Base-by-base conservation (phyloP, 345 rosid species). In the Brassica cretica region DNA sequence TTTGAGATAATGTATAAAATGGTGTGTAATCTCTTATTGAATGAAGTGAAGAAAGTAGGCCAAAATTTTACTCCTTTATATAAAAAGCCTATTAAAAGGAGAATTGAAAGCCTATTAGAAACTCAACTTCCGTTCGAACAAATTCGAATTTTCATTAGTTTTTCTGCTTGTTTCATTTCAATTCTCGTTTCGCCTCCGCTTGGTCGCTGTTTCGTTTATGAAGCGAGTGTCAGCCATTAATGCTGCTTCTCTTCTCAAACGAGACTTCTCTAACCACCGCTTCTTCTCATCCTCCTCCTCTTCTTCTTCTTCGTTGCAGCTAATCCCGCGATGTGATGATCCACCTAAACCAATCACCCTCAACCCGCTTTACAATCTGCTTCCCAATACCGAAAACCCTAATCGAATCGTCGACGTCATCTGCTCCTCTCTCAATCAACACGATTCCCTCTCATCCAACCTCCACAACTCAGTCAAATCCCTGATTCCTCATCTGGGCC, bases 371-470 rank as follows among this genome's bases (percentile, higher is more conserved):
- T 87, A 84, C 80, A 71, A 82, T 72, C 72, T 91, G 68, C 90
- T 89, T 63, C 89, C 96, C 5, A 75, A 75, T 2, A 83, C 87
- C 46, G 86, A 74, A 53, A 89, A 91, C 88, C 97, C 97, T 70
- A 84, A 78, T 39, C 82, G 89, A 60, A 33, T 90, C 39, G 91
- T 91, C 68, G 77, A 84, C 66, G 82, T 91, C 16, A 80, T 91
- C 78, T 81, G 81, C 69, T 80, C 89, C 3, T 69, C 87, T 66
- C 94, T 89, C 78, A 86, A 82, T 37, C 80, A 74, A 51, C 74
- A 76, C 9, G 39, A 73, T 62, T 32, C 49, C 70, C 59, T 80
- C 8, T 76, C 83, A 5, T 14, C 68, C 24, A 75, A 25, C 78
- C 84, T 74, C 67, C 81, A 63, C 8, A 58, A 32, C 37, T 73